These are phyloP conservation scores for Plasmodium inui DNA, from an alignment of 169 alveolate species.

Conservation along the genomic window DNA sequence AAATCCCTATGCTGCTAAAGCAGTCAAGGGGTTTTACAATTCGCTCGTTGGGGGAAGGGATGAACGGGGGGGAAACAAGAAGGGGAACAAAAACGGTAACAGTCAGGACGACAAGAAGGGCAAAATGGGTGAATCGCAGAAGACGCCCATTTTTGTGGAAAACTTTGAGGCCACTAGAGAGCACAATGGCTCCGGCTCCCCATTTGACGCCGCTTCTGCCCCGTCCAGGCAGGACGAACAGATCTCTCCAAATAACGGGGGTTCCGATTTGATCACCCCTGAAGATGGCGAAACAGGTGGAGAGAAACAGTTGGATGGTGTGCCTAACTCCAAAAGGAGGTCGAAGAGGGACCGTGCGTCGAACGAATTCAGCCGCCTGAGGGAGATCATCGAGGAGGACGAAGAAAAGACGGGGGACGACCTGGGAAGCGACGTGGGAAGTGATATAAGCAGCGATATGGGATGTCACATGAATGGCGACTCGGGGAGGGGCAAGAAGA, in stretches of 20 bases:
- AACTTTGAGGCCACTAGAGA: not conserved
- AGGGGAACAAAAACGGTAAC: not conserved
- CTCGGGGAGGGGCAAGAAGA: not conserved
- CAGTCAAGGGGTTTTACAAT: conserved; percentile 18
- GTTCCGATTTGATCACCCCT: not conserved
- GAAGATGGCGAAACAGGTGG: not conserved
- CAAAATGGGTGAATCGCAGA: not conserved
- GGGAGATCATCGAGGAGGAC: not conserved
- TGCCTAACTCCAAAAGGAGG: not conserved
- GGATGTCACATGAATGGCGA: not conserved
- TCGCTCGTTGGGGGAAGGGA: not conserved
- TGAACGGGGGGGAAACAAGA: not conserved
- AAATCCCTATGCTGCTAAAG: conserved; percentile 10
- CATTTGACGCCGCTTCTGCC: not conserved
- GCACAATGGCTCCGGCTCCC: not conserved
- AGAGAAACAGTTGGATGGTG: not conserved
- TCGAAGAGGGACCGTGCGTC: not conserved
- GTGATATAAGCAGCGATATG: not conserved
- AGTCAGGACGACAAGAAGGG: not conserved
- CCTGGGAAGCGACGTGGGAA: not conserved
- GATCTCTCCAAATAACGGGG: not conserved
- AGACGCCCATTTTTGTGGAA: conserved; percentile 16
- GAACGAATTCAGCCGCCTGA: not conserved
- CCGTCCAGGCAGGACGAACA: not conserved
- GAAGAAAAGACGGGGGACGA: not conserved